Percentiles rank a stretch among this genome's conserved stretches.
These are phyloP conservation scores for Suhomyces vadensis DNA, from an alignment of 805 yeast species.

Conservation along the genomic window DNA sequence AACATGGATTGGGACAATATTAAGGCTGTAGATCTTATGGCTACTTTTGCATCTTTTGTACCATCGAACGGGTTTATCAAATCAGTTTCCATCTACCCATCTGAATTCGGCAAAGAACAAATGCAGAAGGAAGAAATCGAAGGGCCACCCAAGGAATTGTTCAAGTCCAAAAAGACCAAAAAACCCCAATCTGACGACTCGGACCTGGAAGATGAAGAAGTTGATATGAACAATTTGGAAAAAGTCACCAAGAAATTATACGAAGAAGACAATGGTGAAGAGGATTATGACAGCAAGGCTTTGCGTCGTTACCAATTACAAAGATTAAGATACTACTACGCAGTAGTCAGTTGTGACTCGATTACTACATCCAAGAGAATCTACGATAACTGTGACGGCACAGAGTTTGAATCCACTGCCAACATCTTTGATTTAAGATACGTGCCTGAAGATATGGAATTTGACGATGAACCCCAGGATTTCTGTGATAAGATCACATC, in stretches of 20 bases:
- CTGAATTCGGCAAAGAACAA: constrained; percentile 90
- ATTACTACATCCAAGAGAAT: constrained; percentile 69
- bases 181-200: constrained; percentile 36
- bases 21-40: constrained; percentile 83
- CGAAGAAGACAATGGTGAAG: constrained; percentile 78
- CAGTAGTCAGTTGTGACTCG: constrained; percentile 81
- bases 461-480: constrained; percentile 74
- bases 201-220: constrained; percentile 35
- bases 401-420: constrained; percentile 95
- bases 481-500: constrained; percentile 69
- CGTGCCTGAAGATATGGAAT: constrained; percentile 90
- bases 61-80: constrained; percentile 71
- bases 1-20: constrained; percentile 97
- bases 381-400: constrained; percentile 87
- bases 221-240: constrained; percentile 50
- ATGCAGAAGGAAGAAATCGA: constrained; percentile 86
- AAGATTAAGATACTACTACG: constrained; percentile 89
- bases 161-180: constrained; percentile 46
- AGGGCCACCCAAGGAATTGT: constrained; percentile 90
- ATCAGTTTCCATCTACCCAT: constrained; percentile 75
- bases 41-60: constrained; percentile 82
- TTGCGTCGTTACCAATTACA: constrained; percentile 90
- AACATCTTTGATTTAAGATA: constrained; percentile 90
- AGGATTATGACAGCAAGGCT: constrained; percentile 80
- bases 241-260: constrained; percentile 69